A percentile compares a stretch with the other conserved stretches of the same genome.
phyloP scores from a whole-genome alignment of 129 eudicot genomes.

The Flaveria ramosissima region DNA sequence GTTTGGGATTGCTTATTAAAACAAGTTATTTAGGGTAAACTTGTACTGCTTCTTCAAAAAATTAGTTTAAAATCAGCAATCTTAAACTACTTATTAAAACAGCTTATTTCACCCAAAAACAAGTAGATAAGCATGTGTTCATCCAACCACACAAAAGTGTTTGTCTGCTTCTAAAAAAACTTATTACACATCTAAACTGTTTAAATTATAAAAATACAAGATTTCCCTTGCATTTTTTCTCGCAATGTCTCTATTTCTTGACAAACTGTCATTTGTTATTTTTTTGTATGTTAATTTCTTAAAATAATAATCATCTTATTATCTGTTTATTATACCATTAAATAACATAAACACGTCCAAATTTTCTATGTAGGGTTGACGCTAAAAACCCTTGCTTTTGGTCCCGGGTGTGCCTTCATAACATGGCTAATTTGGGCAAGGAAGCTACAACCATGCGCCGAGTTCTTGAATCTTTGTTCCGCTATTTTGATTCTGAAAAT shows the following conservation, averaged over 20 bases:
- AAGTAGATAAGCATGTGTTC: not conserved
- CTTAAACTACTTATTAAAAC: not conserved
- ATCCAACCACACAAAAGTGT: constrained; percentile 6
- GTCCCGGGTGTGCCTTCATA: constrained; percentile 85
- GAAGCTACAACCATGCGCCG: constrained; percentile 95
- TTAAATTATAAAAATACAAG: not conserved
- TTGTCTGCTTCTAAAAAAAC: not conserved
- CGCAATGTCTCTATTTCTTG: no score
- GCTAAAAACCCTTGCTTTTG: constrained; percentile 78
- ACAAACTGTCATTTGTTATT: not conserved
- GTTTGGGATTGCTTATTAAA: not conserved
- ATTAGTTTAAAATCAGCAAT: not conserved
- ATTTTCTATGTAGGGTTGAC: constrained; percentile 58
- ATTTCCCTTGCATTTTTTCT: not conserved
- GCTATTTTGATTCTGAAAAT: constrained; percentile 68
- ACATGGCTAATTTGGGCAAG: constrained; percentile 87
- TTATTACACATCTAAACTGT: not conserved
- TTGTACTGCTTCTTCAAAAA: not conserved
- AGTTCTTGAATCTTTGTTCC: constrained; percentile 84
- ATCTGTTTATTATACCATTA: not conserved
- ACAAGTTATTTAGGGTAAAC: not conserved
- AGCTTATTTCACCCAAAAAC: not conserved
- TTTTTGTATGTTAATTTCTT: not conserved
- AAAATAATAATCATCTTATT: not conserved
- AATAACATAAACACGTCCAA: not conserved